Evolutionary conservation across 805 yeast species (phyloP).

Genomic region (Pichia sporocuriosa): DNA sequence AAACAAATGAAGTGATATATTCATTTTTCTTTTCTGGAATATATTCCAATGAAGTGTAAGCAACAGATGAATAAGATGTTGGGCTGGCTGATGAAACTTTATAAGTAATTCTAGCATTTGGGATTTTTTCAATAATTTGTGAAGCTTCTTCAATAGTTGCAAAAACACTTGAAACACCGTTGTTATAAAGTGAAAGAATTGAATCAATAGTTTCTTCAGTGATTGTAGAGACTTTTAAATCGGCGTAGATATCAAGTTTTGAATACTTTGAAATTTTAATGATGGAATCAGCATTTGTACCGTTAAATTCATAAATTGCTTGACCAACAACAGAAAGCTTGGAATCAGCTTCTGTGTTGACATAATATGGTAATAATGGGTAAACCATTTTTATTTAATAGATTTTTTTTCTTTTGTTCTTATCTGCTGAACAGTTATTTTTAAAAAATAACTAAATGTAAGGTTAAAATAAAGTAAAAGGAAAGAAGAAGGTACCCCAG

Average conservation of each 20-base stretch:
- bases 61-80: constrained; percentile 14
- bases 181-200: constrained; percentile 24
- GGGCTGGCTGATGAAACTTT: constrained; percentile 14
- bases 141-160: constrained; percentile 17
- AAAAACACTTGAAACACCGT: constrained; percentile 26
- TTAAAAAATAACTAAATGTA: no score
- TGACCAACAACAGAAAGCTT: constrained; percentile 26
- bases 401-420: no score
- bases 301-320: constrained; percentile 20
- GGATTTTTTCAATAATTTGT: constrained; percentile 23
- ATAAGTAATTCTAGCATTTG: constrained; percentile 29
- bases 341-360: constrained; percentile 11
- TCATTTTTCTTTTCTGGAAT: constrained; percentile 4
- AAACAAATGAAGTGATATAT: constrained; percentile 4
- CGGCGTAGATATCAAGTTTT: constrained; percentile 17
- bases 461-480: no score
- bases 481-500: no score
- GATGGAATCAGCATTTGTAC: constrained; percentile 15
- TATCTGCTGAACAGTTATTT: no score
- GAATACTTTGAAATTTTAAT: constrained; percentile 12
- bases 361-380: constrained; percentile 28
- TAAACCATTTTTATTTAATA: constrained; percentile 25
- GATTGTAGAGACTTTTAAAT: constrained; percentile 14
- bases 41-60: constrained; percentile 2
- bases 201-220: constrained; percentile 18